A percentile compares a stretch with the other conserved stretches of the same genome.
Evolutionary conservation across 2,329 filamentous ascomycete species (phyloP).

Genomic region (Pseudogymnoascus sp.): DNA sequence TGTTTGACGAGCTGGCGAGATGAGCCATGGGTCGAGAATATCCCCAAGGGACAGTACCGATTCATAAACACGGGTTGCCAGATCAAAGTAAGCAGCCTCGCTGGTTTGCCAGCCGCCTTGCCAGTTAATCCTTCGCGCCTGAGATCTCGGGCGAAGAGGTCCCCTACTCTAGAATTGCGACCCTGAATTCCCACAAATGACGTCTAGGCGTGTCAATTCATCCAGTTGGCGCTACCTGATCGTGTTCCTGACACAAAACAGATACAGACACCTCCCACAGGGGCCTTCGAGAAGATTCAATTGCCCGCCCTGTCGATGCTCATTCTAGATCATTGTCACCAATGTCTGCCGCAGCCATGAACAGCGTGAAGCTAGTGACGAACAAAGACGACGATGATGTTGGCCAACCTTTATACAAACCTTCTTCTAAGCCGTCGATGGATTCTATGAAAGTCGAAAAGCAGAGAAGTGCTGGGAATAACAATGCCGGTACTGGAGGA

Average conservation of each 20-base stretch:
- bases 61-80: constrained; percentile 8
- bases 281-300: background rate
- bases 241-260: background rate
- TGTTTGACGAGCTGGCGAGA: background rate
- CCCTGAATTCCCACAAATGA: constrained; percentile 8
- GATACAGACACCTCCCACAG: constrained; percentile 3
- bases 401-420: background rate
- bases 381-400: constrained; percentile 3
- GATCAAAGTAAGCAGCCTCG: background rate
- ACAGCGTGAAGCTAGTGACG: constrained; percentile 16
- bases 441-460: background rate
- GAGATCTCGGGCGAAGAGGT: constrained; percentile 1
- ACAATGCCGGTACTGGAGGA: background rate
- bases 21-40: constrained; percentile 6
- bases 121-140: background rate
- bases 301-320: constrained; percentile 16
- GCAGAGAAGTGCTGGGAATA: background rate
- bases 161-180: constrained; percentile 6
- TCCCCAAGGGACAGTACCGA: constrained; percentile 5
- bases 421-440: background rate
- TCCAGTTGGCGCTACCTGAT: background rate
- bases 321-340: constrained; percentile 23
- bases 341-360: constrained; percentile 25
- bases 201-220: constrained; percentile 5
- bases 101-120: background rate